Percentiles rank a stretch among this genome's conserved stretches.
Conservation (phyloP, 2,329 filamentous ascomycete species). For the Colletotrichum falcatum region DNA sequence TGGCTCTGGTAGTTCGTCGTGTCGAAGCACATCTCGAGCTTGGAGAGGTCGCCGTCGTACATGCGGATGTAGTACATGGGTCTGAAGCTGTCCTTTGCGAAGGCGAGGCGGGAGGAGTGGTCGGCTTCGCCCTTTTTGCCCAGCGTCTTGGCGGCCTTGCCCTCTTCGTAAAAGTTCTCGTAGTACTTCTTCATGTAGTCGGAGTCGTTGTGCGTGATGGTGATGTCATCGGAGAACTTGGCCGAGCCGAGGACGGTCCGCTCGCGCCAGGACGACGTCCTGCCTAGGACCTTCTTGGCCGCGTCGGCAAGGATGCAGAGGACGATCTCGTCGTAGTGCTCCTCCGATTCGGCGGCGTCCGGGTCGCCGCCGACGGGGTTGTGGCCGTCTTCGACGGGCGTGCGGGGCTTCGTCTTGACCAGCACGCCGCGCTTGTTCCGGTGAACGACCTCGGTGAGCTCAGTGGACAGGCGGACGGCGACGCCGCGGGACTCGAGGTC, state of each 20-base stretch:
- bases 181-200: slow-evolving; percentile 75
- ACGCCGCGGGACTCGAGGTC: slow-evolving; percentile 65
- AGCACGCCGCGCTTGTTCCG: slow-evolving; percentile 64
- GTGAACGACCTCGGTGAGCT: slow-evolving; percentile 63
- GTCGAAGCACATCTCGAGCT: slow-evolving; percentile 76
- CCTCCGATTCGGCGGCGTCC: slow-evolving; percentile 66
- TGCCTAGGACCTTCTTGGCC: slow-evolving; percentile 67
- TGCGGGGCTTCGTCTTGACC: slow-evolving; percentile 58
- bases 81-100: slow-evolving; percentile 62
- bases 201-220: slow-evolving; percentile 73
- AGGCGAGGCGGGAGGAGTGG: slow-evolving; percentile 55
- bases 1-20: slow-evolving; percentile 79
- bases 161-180: slow-evolving; percentile 66
- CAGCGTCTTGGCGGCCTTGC: slow-evolving; percentile 55
- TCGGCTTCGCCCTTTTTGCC: slow-evolving; percentile 51
- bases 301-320: slow-evolving; percentile 72
- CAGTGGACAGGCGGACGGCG: slow-evolving; percentile 65
- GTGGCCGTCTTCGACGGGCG: slow-evolving; percentile 47
- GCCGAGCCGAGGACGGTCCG: slow-evolving; percentile 74
- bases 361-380: slow-evolving; percentile 51
- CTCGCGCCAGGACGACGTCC: slow-evolving; percentile 68
- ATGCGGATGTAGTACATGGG: slow-evolving; percentile 73
- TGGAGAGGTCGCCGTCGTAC: slow-evolving; percentile 64
- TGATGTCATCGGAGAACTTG: slow-evolving; percentile 74
- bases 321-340: slow-evolving; percentile 72